These are phyloP conservation scores for Talaromyces stipitatus DNA, from an alignment of 495 filamentous ascomycete species.

Conservation along the genomic window DNA sequence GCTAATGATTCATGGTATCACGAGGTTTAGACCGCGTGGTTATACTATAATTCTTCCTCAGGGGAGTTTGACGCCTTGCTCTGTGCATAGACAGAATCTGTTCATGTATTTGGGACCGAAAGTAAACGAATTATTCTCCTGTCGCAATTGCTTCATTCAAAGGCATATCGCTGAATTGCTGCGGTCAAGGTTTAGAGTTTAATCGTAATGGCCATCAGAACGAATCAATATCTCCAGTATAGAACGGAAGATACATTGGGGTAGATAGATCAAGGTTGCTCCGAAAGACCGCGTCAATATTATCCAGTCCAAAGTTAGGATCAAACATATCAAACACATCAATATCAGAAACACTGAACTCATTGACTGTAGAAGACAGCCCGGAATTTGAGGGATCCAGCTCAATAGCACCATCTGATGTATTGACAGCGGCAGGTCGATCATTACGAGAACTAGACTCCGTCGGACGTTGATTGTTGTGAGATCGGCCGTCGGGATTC, in stretches of 20 bases:
- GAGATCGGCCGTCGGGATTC: not conserved
- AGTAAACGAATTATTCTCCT: no score
- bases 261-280: not conserved
- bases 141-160: no score
- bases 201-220: no score
- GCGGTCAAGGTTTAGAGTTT: no score
- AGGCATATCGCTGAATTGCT: no score
- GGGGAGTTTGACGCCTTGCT: no score
- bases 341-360: not conserved
- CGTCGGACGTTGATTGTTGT: not conserved
- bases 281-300: not conserved
- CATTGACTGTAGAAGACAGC: not conserved
- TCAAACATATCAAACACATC: constrained; percentile 1
- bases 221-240: not conserved
- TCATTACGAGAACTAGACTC: not conserved
- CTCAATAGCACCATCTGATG: not conserved
- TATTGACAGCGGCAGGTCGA: not conserved
- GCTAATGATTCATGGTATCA: no score
- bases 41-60: no score
- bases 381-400: not conserved
- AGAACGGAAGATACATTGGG: not conserved
- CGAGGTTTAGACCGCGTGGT: no score
- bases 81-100: no score
- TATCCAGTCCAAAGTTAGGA: not conserved
- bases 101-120: no score